These are phyloP conservation scores for Phytopythium mirpurense DNA, from an alignment of 352 stramenopile genomes.

Conservation along the genomic window DNA sequence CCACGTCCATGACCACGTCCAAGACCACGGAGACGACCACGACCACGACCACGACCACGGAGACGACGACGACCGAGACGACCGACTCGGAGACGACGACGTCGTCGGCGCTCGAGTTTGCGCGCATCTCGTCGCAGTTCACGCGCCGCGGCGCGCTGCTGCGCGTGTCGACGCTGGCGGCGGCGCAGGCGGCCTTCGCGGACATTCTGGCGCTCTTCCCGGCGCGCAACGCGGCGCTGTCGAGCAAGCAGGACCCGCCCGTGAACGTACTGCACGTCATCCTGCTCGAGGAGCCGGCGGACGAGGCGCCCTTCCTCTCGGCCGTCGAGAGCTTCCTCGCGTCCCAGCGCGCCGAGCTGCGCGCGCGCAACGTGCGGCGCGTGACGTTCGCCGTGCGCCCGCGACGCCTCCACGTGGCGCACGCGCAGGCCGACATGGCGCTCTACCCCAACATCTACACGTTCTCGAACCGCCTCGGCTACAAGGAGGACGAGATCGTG, in stretches of 20 bases:
- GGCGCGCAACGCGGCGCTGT: conserved; percentile 61
- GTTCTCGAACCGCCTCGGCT: conserved; percentile 84
- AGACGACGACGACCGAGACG: conserved; percentile 13
- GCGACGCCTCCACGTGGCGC: conserved; percentile 32
- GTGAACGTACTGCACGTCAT: conserved; percentile 86
- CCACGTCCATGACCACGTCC: conserved; percentile 11
- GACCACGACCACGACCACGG: conserved; percentile 28
- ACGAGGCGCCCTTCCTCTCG: conserved; percentile 53
- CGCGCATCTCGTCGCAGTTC: conserved; percentile 68
- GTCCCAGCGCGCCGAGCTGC: conserved; percentile 46
- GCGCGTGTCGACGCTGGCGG: conserved; percentile 81
- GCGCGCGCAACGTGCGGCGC: conserved; percentile 77
- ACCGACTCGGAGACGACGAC: conserved; percentile 7
- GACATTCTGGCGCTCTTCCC: conserved; percentile 73
- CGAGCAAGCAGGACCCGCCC: conserved; percentile 51
- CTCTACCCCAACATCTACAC: conserved; percentile 89
- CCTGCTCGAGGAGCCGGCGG: conserved; percentile 58
- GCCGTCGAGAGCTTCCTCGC: conserved; percentile 62
- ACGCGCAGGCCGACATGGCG: conserved; percentile 49
- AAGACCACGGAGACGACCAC: conserved; percentile 16
- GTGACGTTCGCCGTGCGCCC: conserved; percentile 86
- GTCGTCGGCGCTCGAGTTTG: conserved; percentile 44
- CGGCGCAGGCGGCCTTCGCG: conserved; percentile 63
- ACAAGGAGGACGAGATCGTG: conserved; percentile 97
- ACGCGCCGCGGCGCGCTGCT: conserved; percentile 82